Evolutionary conservation across 2,329 filamentous ascomycete genomes (phyloP), one percentile per base, ranked within the genome.

Genomic region (Pseudopyrenochaeta lycopersici): DNA sequence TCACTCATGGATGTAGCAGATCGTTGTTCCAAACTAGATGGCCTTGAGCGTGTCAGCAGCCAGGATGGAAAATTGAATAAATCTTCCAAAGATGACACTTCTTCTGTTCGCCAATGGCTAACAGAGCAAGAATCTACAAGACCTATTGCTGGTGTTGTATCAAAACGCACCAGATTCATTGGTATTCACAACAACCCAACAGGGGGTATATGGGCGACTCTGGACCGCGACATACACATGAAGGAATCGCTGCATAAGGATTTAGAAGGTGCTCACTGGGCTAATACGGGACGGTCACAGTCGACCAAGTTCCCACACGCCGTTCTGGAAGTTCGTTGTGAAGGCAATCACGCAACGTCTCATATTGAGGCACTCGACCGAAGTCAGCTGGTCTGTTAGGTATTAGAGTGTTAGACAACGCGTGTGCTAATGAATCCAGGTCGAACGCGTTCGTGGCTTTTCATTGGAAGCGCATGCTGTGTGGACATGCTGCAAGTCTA

Each of bases 401-500:
- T 27, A 9, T 9, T 27, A n/a, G n/a, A n/a, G n/a, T n/a, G n/a
- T n/a, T n/a, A n/a, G n/a, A n/a, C n/a, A n/a, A n/a, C n/a, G n/a
- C n/a, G 4, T 27, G 4, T 5, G 4, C 23, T 27, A 27, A 27
- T 27, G 9, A 27, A 4, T 27, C 9, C 23, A 27, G 23, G 23
- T 27, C 15, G 81, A 85, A 59, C 77, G 82, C 29, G 77, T 85
- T 9, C 76, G 79, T 31, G 82, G 81, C 4, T 85, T 85, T 59
- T 84, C 82, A 1, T 62, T 85, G 10, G 81, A 84, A 63, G 78
- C 78, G 30, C 82, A 84, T 63, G 80, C 81, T 27, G 77, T 84
- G 5, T 83, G 80, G 76, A 72, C 75, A 35, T 79, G 78, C 42
- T 79, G 76, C 61, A 77, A 77, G 52, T 77, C 80, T 2, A 63